Evolutionary conservation across 2,329 filamentous ascomycete species (phyloP), one percentile per base, ranked within the genome.

Genomic region (Sporothrix euskadiensis): DNA sequence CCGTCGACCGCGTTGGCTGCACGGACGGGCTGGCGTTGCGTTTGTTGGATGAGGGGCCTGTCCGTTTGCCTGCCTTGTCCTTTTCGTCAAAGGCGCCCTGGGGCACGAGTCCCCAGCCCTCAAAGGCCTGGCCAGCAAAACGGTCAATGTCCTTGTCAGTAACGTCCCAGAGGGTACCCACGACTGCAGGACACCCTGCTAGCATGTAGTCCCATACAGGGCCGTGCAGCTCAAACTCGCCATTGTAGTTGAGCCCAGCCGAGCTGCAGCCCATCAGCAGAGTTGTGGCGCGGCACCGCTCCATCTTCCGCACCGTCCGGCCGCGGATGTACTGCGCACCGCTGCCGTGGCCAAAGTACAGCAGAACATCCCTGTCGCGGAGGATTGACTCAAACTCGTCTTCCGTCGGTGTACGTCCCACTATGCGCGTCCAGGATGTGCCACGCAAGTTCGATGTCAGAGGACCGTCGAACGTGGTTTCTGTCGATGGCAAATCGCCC

Each of bases 91-190:
- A 86, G 8, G 84, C 81, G 73, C 86, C 86, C 81, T 77, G 78
- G 0, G 81, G 79, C 71, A 92, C 84, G 7, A 99, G 81, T 0
- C 96, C 96, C 96, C 96, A 99, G 78, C 91, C 87, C 80, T 96
- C 92, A 80, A 97, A 92, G 2, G 92, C 85, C 35, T 88, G 86
- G 47, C 91, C 89, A 0, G 94, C 92, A 81, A 97, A 97, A 22
- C 94, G 92, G 83, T 99, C 97, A 80, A 98, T 97, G 81, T 99
- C 96, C 78, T 93, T 93, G 81, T 99, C 96, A 10, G 96, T 99
- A 69, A 99, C 96, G 81, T 99, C 96, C 96, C 96, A 99, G 52
- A 99, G 85, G 19, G 94, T 98, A 63, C 94, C 96, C 1, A 98
- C 90, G 10, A 98, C 89, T 0, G 95, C 94, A 3, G 94, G 94